Percentiles rank a stretch among this genome's conserved stretches.
Evolutionary conservation across 495 filamentous ascomycete species (phyloP).

Genomic region (Xylaria nigripes): DNA sequence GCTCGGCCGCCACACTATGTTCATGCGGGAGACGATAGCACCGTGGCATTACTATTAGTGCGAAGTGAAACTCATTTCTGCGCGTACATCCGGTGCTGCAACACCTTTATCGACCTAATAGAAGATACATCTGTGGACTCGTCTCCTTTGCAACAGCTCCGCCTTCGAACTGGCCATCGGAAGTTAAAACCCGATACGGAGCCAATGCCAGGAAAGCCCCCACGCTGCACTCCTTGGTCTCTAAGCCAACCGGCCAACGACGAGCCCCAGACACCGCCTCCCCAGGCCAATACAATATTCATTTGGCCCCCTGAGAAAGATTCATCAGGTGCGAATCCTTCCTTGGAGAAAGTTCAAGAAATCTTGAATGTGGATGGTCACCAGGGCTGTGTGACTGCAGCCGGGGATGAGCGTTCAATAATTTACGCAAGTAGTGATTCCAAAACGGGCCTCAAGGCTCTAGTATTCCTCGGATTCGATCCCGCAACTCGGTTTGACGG

Average conservation of each 20-base stretch:
- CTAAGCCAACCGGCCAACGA: neutral
- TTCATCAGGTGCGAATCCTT: slow-evolving; percentile 17
- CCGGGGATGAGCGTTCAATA: slow-evolving; percentile 55
- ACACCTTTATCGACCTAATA: slow-evolving; percentile 60
- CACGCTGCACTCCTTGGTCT: neutral
- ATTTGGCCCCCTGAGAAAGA: slow-evolving; percentile 54
- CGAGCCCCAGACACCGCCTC: neutral
- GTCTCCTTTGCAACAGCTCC: slow-evolving; percentile 35
- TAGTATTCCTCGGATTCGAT: slow-evolving; percentile 60
- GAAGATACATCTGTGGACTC: slow-evolving; percentile 39
- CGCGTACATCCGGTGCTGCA: slow-evolving; percentile 49
- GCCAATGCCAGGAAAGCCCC: neutral
- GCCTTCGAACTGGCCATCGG: slow-evolving; percentile 44
- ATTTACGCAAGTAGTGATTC: slow-evolving; percentile 44
- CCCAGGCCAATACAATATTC: slow-evolving; percentile 40
- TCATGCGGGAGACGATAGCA: slow-evolving; percentile 40
- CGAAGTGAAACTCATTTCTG: slow-evolving; percentile 52
- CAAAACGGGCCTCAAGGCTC: slow-evolving; percentile 32
- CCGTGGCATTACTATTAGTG: slow-evolving; percentile 39
- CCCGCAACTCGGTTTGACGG: slow-evolving; percentile 34
- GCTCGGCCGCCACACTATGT: slow-evolving; percentile 23
- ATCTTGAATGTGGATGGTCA: slow-evolving; percentile 51
- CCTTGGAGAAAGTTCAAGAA: slow-evolving; percentile 39
- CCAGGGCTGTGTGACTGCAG: slow-evolving; percentile 40
- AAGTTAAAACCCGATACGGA: slow-evolving; percentile 11